phyloP scores from a whole-genome alignment of 352 stramenopile species.

The Phytophthora colocasiae region DNA sequence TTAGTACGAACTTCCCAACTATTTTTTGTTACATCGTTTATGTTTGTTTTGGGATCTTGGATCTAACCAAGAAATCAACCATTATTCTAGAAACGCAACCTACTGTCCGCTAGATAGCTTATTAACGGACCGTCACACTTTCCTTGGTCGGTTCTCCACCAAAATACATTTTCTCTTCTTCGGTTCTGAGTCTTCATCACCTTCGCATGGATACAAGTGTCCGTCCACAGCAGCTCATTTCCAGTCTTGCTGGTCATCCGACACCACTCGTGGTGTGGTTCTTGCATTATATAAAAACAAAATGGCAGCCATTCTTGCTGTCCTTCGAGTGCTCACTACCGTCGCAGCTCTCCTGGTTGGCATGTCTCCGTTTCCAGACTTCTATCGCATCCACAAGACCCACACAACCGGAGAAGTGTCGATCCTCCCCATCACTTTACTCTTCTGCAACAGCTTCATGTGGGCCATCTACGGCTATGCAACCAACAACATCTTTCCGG shows the following conservation, averaged over 20 bases:
- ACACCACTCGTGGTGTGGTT: background rate
- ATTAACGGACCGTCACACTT: background rate
- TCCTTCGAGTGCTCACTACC: conserved; percentile 43
- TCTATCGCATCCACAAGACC: conserved; percentile 42
- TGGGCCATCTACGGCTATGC: conserved; percentile 52
- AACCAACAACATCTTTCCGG: conserved; percentile 40
- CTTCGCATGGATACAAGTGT: background rate
- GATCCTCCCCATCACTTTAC: conserved; percentile 35
- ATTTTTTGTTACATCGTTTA: no score
- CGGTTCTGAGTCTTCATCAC: conserved; percentile 12
- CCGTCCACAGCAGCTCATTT: conserved; percentile 18
- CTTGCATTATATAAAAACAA: conserved; percentile 1
- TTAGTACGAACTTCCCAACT: no score
- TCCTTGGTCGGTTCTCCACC: background rate
- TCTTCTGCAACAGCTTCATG: conserved; percentile 50
- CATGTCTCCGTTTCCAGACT: conserved; percentile 39
- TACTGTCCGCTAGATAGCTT: no score
- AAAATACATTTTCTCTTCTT: conserved; percentile 14
- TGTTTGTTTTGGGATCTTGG: no score
- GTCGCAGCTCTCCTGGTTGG: conserved; percentile 36
- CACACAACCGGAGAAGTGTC: conserved; percentile 42
- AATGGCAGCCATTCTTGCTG: conserved; percentile 17
- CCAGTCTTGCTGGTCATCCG: conserved; percentile 18
- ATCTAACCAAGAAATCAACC: no score
- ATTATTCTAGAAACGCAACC: no score